Percentiles rank a stretch among this genome's conserved stretches.
These are phyloP conservation scores for Ophiorrhiza pumila DNA, from an alignment of 257 asterid species.

Conservation along the genomic window DNA sequence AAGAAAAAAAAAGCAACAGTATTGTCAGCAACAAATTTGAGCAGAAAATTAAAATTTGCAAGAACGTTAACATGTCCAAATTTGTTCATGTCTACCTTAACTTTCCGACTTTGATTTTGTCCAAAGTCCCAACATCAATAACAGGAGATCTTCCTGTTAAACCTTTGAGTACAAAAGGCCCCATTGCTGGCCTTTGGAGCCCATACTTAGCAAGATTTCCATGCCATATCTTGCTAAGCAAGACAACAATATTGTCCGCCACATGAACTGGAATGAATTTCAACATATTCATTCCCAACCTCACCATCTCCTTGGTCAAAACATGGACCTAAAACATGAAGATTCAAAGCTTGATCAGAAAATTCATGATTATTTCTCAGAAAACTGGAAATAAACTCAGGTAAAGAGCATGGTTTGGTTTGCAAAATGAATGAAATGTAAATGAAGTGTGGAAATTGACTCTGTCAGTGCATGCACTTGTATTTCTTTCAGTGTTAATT, in stretches of 20 bases:
- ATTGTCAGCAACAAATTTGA: background rate
- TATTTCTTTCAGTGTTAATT: no score
- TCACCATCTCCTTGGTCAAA: constrained; percentile 33
- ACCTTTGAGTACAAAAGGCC: constrained; percentile 42
- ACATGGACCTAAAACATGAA: constrained; percentile 54
- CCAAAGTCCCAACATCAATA: constrained; percentile 52
- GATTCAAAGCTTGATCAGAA: no score
- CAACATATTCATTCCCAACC: constrained; percentile 37
- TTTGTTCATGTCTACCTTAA: constrained; percentile 26
- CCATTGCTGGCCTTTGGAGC: constrained; percentile 36
- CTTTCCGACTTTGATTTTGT: constrained; percentile 32
- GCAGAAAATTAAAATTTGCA: no score
- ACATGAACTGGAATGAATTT: constrained; percentile 13
- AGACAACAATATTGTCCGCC: constrained; percentile 30
- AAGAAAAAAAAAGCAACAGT: background rate
- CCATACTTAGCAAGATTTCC: constrained; percentile 45
- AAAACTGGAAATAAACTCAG: no score
- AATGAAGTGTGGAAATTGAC: no score
- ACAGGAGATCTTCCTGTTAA: constrained; percentile 46
- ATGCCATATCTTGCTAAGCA: constrained; percentile 6
- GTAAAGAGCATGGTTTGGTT: no score
- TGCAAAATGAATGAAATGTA: no score
- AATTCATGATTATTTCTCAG: no score
- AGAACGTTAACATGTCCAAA: no score
- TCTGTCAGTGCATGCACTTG: no score